Percentiles rank a stretch among this genome's conserved stretches.
phyloP scores from a whole-genome alignment of 164 flowering plant species.

The Vitis cinerea region DNA sequence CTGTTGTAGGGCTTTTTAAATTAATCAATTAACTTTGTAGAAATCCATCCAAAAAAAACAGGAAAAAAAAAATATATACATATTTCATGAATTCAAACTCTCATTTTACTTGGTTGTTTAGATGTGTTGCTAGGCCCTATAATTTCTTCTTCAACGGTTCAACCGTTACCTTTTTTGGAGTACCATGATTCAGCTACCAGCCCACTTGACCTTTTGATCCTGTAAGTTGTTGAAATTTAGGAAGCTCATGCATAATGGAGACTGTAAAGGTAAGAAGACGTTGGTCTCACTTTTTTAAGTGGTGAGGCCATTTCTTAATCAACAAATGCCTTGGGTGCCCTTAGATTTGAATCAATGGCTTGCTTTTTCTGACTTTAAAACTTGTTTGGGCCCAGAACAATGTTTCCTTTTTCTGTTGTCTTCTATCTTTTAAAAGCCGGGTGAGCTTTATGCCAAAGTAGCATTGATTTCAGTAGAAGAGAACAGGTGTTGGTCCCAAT shows the following conservation, averaged over 20 bases:
- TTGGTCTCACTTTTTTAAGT: conserved; percentile 17
- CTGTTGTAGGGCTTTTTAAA: conserved; percentile 16
- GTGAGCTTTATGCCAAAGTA: conserved; percentile 11
- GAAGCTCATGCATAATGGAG: conserved; percentile 27
- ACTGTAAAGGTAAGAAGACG: conserved; percentile 5
- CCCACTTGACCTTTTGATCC: conserved; percentile 5
- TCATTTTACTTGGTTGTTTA: not conserved
- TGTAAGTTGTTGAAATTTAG: conserved; percentile 20
- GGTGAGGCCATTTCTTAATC: conserved; percentile 7
- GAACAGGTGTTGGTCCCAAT: conserved; percentile 20
- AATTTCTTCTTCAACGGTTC: conserved; percentile 5
- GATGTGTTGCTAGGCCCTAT: conserved; percentile 4
- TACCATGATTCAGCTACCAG: conserved; percentile 18
- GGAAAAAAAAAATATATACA: not conserved
- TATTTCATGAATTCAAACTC: conserved; percentile 9
- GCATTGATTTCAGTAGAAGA: conserved; percentile 25
- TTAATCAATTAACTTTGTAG: conserved; percentile 24
- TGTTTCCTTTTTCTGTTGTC: conserved; percentile 12
- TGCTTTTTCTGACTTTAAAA: conserved; percentile 11
- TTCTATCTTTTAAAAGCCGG: conserved; percentile 20
- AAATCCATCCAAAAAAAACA: conserved; percentile 13
- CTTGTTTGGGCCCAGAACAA: conserved; percentile 17
- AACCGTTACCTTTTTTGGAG: not conserved
- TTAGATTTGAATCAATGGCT: conserved; percentile 7
- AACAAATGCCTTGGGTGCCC: conserved; percentile 5